A percentile compares a stretch with the other conserved stretches of the same genome.
Evolutionary conservation across 306 rosid species (phyloP).

Genomic region (Urtica urens): DNA sequence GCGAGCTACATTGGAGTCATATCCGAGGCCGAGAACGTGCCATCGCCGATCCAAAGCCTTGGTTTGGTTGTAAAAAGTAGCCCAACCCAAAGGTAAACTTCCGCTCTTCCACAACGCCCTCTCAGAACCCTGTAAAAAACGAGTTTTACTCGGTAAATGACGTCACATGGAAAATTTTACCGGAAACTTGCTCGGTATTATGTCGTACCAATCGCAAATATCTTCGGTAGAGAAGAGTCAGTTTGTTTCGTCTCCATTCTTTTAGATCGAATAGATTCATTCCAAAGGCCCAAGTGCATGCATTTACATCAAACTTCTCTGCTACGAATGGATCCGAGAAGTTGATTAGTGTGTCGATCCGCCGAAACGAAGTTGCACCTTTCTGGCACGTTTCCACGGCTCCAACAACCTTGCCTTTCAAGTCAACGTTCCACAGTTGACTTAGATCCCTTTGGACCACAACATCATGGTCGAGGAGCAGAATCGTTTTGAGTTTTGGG

Average conservation of each 20-base stretch:
- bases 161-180: too few relatives aligned
- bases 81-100: slow-evolving; percentile 86
- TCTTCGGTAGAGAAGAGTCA: slow-evolving; percentile 52
- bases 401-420: slow-evolving; percentile 66
- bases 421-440: slow-evolving; percentile 49
- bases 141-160: slow-evolving; percentile 16
- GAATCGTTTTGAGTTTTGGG: slow-evolving; percentile 58
- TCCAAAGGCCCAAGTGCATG: slow-evolving; percentile 98
- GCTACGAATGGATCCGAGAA: slow-evolving; percentile 75
- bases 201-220: slow-evolving; percentile 59
- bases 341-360: slow-evolving; percentile 59
- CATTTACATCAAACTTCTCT: slow-evolving; percentile 49
- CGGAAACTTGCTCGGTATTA: too few relatives aligned
- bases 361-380: slow-evolving; percentile 42
- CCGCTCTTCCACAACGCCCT: slow-evolving; percentile 63
- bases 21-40: slow-evolving; percentile 83
- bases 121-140: slow-evolving; percentile 47
- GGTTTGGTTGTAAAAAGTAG: slow-evolving; percentile 65
- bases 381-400: slow-evolving; percentile 73
- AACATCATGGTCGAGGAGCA: slow-evolving; percentile 88
- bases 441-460: slow-evolving; percentile 80
- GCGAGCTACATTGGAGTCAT: slow-evolving; percentile 29
- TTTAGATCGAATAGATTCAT: slow-evolving; percentile 76
- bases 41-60: slow-evolving; percentile 61
- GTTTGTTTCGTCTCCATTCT: slow-evolving; percentile 64